Evolutionary conservation across 768 basidiomycete genomes (phyloP), one percentile per base, ranked within the genome.

Genomic region (Collybia sordida): DNA sequence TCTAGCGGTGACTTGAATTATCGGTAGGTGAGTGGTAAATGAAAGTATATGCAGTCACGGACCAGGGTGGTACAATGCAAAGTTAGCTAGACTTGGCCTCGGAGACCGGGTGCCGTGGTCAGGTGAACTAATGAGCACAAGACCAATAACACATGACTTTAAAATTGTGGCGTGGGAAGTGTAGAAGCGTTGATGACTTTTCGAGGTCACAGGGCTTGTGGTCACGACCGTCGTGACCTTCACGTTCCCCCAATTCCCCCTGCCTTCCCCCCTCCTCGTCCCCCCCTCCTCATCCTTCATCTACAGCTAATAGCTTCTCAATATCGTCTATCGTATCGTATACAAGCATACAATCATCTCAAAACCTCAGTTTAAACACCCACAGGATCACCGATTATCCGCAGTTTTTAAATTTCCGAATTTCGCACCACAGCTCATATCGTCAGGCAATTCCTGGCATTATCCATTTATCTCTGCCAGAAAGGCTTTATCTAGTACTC

Each of bases 191-290:
- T 50, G 50, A 47, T 55, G 56, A 57, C 40, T 43, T 59, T 59
- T 51, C 48, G 53, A 60, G 60, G 61, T 64, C 63, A 64, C 63
- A 64, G 53, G 63, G 61, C 49, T 58, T 52, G 46, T 51, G 57
- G 62, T 64, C 62, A 65, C 64, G 58, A 59, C 58, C 17, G 52
- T 62, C 64, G 62, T 64, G 64, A 64, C 62, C 54, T 61, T 59
- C 61, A 64, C 61, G 63, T 59, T 61, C 58, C 51, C 56, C 55
- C 51, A 56, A 53, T 50, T 49, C 55, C 54, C 55, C 53, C 54
- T 22, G 24, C 47, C 44, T 44, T 49, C 43, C 56, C 56, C 47
- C 48, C 46, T 50, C 49, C 50, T 34, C n/a, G n/a, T n/a, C 31
- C 40, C 40, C 19, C 11, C 42, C 21, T 27, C 34, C 27, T n/a